phyloP scores from a whole-genome alignment of 2,329 filamentous ascomycete species.

The Pseudogymnoascus sp. region DNA sequence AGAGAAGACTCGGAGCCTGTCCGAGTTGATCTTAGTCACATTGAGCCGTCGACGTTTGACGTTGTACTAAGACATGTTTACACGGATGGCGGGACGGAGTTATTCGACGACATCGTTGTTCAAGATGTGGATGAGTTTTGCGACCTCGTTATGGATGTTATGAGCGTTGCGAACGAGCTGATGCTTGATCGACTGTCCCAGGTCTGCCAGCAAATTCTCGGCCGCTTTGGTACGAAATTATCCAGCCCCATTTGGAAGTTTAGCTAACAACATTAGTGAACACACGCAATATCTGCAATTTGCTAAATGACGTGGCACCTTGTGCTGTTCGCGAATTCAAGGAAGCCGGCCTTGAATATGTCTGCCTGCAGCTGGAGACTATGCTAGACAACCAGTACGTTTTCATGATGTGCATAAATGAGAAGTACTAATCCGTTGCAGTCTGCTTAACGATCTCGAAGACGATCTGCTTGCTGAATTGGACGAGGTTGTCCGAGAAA shows the following conservation, averaged over 20 bases:
- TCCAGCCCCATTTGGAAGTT: background rate
- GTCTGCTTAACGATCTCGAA: slow-evolving; percentile 73
- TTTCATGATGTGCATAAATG: slow-evolving; percentile 21
- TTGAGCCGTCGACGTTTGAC: slow-evolving; percentile 63
- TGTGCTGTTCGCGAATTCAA: slow-evolving; percentile 82
- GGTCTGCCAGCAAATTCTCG: slow-evolving; percentile 78
- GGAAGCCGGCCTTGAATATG: slow-evolving; percentile 78
- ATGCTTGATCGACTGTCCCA: slow-evolving; percentile 90
- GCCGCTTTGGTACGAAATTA: slow-evolving; percentile 54
- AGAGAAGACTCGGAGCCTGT: slow-evolving; percentile 47
- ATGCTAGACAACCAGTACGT: slow-evolving; percentile 75
- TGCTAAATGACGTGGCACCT: slow-evolving; percentile 79
- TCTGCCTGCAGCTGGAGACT: slow-evolving; percentile 82
- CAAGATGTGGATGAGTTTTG: slow-evolving; percentile 73
- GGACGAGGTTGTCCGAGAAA: slow-evolving; percentile 69
- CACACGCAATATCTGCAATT: slow-evolving; percentile 72
- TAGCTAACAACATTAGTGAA: slow-evolving; percentile 45
- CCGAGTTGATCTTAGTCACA: slow-evolving; percentile 73
- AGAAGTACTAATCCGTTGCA: slow-evolving; percentile 9
- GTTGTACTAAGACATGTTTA: slow-evolving; percentile 79
- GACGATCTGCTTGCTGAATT: slow-evolving; percentile 74
- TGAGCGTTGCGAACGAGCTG: slow-evolving; percentile 83
- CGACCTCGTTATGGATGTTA: slow-evolving; percentile 83
- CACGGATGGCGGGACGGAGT: slow-evolving; percentile 66
- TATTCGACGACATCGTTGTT: slow-evolving; percentile 71